Evolutionary conservation across 2,329 filamentous ascomycete species (phyloP), one percentile per base, ranked within the genome.

Genomic region (Trichothecium sympodiale): DNA sequence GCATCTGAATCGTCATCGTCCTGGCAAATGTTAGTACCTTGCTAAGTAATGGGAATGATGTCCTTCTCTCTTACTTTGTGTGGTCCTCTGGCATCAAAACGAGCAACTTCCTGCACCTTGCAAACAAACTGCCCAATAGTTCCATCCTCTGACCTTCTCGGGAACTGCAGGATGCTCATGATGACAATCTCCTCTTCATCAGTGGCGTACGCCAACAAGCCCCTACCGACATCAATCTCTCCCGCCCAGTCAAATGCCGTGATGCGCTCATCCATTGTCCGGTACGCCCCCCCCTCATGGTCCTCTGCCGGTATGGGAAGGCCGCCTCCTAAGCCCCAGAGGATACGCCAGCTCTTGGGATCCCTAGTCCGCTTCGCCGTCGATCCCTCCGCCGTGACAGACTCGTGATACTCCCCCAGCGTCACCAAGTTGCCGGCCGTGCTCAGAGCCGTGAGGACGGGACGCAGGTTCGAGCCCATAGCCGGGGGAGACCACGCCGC

Each of bases 401-500:
- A n/a, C 15, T 59, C 56, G 12, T 53, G 47, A 27, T 58, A 46
- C 46, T 77, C 71, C 14, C 72, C 71, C 31, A 74, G 65, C 13
- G 70, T 54, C 13, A 65, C 55, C 17, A 77, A 45, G 33, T 58
- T 56, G 2, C 73, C 73, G 2, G 60, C 62, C 8, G 67, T 67
- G 1, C 65, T 65, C 41, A 76, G 49, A 4, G 67, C 65, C 12
- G 57, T 62, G 25, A 77, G 54, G 5, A 74, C 61, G 1, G 71
- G 63, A 2, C 73, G 60, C 7, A 61, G 49, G 45, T 74, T 73
- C 29, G 62, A 61, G 2, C 73, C 72, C n/a, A 77, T 51, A 2
- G 68, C 69, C n/a, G 54, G 54, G 0, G 72, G 71, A n/a, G 71
- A 76, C 73, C 73, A 77, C 33, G 62, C 66, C 15, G 76, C 43